Percentiles rank a stretch among this genome's conserved stretches.
These are phyloP conservation scores for Thamnidium elegans DNA, from an alignment of 192 early-diverging fungal genomes.

Conservation along the genomic window DNA sequence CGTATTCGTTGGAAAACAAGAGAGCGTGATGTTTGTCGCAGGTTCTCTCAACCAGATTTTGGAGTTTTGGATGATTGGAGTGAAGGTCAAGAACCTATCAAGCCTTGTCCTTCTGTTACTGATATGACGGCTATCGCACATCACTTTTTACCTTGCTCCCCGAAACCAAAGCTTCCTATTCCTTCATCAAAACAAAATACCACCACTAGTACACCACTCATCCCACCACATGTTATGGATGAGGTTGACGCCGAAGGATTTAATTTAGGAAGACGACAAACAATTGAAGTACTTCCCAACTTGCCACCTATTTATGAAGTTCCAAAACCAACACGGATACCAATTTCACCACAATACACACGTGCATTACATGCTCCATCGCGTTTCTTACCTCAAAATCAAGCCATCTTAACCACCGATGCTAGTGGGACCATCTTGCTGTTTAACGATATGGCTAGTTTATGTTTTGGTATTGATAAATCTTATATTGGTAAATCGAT, in stretches of 20 bases:
- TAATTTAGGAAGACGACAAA: slow-evolving; percentile 1
- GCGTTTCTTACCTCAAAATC: slow-evolving; percentile 56
- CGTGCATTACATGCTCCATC: slow-evolving; percentile 46
- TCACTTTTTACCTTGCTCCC: neutral
- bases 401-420: slow-evolving; percentile 60
- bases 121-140: neutral
- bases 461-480: slow-evolving; percentile 49
- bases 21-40: neutral
- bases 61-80: neutral
- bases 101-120: neutral
- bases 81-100: neutral
- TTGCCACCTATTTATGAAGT: slow-evolving; percentile 2
- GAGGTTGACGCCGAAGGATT: neutral
- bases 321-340: neutral
- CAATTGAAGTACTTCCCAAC: neutral
- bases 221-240: neutral
- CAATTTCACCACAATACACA: slow-evolving; percentile 13
- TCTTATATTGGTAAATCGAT: slow-evolving; percentile 27
- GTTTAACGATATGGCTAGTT: slow-evolving; percentile 57
- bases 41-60: slow-evolving; percentile 14
- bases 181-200: too few relatives aligned
- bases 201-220: neutral
- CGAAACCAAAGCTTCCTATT: too few relatives aligned
- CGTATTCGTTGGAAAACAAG: slow-evolving; percentile 10
- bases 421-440: slow-evolving; percentile 46